Base-by-base conservation (phyloP, 192 early-diverging fungal genomes). In the Umbelopsis isabellina region DNA sequence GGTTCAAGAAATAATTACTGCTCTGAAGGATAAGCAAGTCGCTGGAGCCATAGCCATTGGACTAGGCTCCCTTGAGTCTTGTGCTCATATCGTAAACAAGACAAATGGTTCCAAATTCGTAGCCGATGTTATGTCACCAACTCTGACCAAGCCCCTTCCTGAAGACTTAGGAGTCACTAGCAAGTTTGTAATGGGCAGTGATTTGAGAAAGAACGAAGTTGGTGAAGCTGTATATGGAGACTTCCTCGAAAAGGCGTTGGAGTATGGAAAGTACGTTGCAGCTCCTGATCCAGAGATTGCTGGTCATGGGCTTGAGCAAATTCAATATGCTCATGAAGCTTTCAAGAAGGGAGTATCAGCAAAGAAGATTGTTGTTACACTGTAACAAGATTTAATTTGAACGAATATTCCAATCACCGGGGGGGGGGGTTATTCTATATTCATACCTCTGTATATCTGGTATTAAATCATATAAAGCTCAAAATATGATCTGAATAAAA, bases 331-430 rank as follows among this genome's bases (percentile, higher is more conserved):
- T 30, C 22, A 18, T 4, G 64, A 65, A 5, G 13, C 18, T 44
- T 22, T 65, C 11, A 44, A 15, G 8, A 65, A 65, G 5, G 64
- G 64, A 3, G 64, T 46, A 8, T 65, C 64, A 37, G 64, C 64
- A n/a, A 65, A 65, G 64, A 65, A 65, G 44, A 44, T 44, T 21
- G 64, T 65, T 22, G 20, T 65, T 46, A 65, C 64, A 16, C 21
- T 65, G 27, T 65, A 65, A 11, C 7, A 37, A n/a, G n/a, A n/a
- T n/a, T n/a, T n/a, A n/a, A n/a, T n/a, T n/a, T n/a, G n/a, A n/a
- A n/a, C n/a, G n/a, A n/a, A n/a, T n/a, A n/a, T n/a, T n/a, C n/a
- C n/a, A n/a, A n/a, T n/a, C n/a, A n/a, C n/a, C n/a, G n/a, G n/a
- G n/a, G n/a, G n/a, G n/a, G n/a, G n/a, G n/a, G n/a, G n/a, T n/a